These are phyloP conservation scores for Alternaria viburni DNA, from an alignment of 2,329 filamentous ascomycete species.

Conservation along the genomic window DNA sequence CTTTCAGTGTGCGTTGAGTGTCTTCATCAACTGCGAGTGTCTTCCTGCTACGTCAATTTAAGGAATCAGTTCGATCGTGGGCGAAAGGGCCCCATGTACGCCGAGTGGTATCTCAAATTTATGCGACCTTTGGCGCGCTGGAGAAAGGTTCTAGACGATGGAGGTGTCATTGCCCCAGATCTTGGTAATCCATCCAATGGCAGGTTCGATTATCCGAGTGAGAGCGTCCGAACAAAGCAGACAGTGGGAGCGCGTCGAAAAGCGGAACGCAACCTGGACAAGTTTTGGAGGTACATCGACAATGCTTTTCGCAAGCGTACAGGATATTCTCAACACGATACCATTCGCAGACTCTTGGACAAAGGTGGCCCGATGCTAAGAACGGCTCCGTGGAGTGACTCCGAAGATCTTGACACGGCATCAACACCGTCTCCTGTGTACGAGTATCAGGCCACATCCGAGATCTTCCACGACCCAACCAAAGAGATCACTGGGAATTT, in stretches of 20 bases:
- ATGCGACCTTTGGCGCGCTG: too few relatives aligned
- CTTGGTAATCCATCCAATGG: constrained; percentile 14
- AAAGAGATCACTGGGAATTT: too few relatives aligned
- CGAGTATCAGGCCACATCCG: background rate
- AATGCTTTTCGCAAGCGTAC: background rate
- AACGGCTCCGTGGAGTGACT: constrained; percentile 54
- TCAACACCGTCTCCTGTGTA: background rate
- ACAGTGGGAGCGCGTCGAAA: constrained; percentile 53
- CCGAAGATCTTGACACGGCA: constrained; percentile 39
- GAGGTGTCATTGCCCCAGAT: too few relatives aligned
- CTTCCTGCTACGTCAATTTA: too few relatives aligned
- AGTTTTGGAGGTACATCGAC: constrained; percentile 54
- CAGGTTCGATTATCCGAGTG: constrained; percentile 57
- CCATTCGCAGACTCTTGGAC: constrained; percentile 27
- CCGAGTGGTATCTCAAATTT: too few relatives aligned
- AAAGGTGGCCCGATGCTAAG: constrained; percentile 51
- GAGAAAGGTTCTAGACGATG: background rate
- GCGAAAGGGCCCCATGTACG: too few relatives aligned
- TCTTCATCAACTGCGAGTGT: too few relatives aligned
- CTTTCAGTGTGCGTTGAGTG: too few relatives aligned
- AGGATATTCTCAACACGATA: constrained; percentile 13
- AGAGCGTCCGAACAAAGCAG: constrained; percentile 55
- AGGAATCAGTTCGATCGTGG: too few relatives aligned
- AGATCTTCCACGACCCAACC: too few relatives aligned
- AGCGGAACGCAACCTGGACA: constrained; percentile 58